Conservation (phyloP, 2,329 filamentous ascomycete genomes). For the Fusarium newnesense region DNA sequence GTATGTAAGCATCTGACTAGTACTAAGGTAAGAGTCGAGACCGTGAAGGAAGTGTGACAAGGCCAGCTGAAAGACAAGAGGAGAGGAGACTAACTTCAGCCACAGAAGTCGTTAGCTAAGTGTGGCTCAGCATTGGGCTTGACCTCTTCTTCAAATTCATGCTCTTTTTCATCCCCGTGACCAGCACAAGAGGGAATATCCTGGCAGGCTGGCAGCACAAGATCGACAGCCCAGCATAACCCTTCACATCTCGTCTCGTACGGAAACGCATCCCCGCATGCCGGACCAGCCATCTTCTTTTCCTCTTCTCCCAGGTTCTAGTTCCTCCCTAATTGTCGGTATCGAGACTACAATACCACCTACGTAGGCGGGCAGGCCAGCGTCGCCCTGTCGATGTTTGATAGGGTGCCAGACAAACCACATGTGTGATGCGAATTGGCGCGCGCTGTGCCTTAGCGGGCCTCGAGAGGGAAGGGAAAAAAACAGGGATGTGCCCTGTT, state of each 20-base stretch:
- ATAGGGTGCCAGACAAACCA: conserved; percentile 42
- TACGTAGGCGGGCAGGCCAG: not conserved
- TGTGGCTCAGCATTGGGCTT: conserved; percentile 25
- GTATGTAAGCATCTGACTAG: not conserved
- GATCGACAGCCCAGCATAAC: conserved; percentile 23
- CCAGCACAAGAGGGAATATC: conserved; percentile 17
- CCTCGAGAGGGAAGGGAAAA: conserved; percentile 5
- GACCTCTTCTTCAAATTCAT: not conserved
- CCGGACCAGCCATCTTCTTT: conserved; percentile 28
- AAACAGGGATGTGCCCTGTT: conserved; percentile 30
- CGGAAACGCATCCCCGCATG: conserved; percentile 6
- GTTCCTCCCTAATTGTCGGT: conserved; percentile 3
- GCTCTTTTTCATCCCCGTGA: conserved; percentile 4
- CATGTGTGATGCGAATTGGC: conserved; percentile 41
- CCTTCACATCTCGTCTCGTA: conserved; percentile 8
- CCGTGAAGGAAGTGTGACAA: conserved; percentile 16
- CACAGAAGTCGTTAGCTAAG: conserved; percentile 12
- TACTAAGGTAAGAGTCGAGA: not conserved
- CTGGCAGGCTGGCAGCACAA: conserved; percentile 13
- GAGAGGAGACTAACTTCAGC: not conserved
- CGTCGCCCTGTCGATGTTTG: conserved; percentile 38
- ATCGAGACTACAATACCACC: not conserved
- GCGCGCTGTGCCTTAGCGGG: conserved; percentile 23
- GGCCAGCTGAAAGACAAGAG: conserved; percentile 32
- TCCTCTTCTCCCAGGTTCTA: conserved; percentile 8